Base-by-base conservation (phyloP, 169 alveolate genomes). In the Eimeria brunetti region DNA sequence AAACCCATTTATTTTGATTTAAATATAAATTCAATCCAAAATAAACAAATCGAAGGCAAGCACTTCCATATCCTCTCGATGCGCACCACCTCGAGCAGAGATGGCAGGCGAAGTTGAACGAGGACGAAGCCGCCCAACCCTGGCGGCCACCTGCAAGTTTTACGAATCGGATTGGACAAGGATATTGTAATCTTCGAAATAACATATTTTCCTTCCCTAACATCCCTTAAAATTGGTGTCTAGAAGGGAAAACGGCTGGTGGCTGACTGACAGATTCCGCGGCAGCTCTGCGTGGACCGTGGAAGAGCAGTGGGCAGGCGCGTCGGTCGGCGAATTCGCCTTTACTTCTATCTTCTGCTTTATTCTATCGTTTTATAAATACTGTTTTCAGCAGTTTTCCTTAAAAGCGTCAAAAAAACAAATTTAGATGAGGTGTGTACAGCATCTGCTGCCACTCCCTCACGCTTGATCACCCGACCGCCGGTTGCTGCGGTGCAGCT, bases 391-490 rank as follows among this genome's bases (percentile, higher is more conserved):
- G 7, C 36, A 36, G 14, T 60, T 53, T 24, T 60, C 14, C 4
- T 6, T 30, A 11, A 60, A 84, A 84, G 62, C 75, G 20, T 22
- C 62, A 14, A 14, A 69, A 38, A 36, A 58, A 4, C 53, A 7
- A 6, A 2, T 27, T 60, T 22, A 84, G 91, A 80, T 60, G 44
- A 33, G 80, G 91, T 58, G 75, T 60, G 78, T 36, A 33, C 91
- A 58, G 7, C 76, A 36, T 24, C 49, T 53, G 91, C 58, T 14
- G 3, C 64, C 27, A 56, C 89, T n/a, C 12, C 69, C 12, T 33
- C 78, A 49, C 73, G 33, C 51, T 51, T 80, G 78, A 56, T 84
- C 91, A 53, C 89, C 89, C 91, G 78, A 56, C 69, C 91, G 46
- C 89, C 89, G 73, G 89, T 73, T 56, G 71, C 38, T 33, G 91